Conservation (phyloP, 148 eudicot species). For the Hydrangea macrophylla region DNA sequence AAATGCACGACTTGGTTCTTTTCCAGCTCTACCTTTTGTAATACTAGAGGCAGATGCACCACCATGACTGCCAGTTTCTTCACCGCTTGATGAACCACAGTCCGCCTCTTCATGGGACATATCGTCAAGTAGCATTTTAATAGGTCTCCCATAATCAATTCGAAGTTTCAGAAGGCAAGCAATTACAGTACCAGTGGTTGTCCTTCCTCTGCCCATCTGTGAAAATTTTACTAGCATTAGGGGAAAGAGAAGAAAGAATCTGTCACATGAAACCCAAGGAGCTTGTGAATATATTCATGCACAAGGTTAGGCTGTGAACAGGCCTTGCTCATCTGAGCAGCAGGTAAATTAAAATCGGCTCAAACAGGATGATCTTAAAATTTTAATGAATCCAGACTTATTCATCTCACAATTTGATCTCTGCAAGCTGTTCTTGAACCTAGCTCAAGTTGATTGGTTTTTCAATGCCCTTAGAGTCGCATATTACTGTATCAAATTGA, state of each 20-base stretch:
- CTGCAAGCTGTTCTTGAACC: no score
- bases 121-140: conserved; percentile 55
- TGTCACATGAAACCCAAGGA: not conserved
- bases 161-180: conserved; percentile 91
- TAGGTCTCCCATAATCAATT: conserved; percentile 84
- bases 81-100: conserved; percentile 54
- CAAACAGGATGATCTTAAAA: no score
- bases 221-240: conserved; percentile 15
- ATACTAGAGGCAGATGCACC: conserved; percentile 31
- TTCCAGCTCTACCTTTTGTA: conserved; percentile 31
- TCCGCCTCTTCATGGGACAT: conserved; percentile 40
- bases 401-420: no score
- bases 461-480: no score
- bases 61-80: conserved; percentile 55
- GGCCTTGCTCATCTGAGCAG: no score
- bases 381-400: no score
- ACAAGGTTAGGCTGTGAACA: no score
- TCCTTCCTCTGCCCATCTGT: conserved; percentile 97
- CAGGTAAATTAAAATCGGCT: no score
- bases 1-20: conserved; percentile 54
- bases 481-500: no score
- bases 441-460: no score
- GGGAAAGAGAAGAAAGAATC: conserved; percentile 2
- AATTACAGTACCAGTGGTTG: conserved; percentile 95
- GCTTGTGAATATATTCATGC: not conserved